phyloP scores from a whole-genome alignment of 2,329 filamentous ascomycete genomes.

The Colletotrichum higginsianum region DNA sequence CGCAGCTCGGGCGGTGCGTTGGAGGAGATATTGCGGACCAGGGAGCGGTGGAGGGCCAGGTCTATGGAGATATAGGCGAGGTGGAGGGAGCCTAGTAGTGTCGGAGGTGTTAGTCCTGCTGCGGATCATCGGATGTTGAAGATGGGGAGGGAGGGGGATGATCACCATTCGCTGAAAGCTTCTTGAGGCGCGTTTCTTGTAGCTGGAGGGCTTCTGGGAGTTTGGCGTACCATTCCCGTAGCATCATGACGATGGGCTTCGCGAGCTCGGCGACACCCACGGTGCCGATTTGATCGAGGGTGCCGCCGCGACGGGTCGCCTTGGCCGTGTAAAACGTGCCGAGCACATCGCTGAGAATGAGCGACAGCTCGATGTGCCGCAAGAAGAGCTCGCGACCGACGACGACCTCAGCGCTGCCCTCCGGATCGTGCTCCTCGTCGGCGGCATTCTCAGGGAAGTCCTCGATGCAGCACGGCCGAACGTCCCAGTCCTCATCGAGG shows the following conservation, averaged over 20 bases:
- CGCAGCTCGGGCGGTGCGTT: conserved; percentile 50
- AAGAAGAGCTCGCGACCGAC: conserved; percentile 65
- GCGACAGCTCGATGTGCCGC: conserved; percentile 64
- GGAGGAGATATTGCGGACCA: conserved; percentile 60
- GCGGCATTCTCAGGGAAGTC: conserved; percentile 58
- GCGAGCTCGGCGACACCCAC: conserved; percentile 53
- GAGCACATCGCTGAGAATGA: conserved; percentile 66
- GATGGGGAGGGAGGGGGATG: background rate
- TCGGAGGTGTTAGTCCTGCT: conserved; percentile 48
- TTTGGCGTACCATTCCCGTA: conserved; percentile 62
- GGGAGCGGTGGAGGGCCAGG: conserved; percentile 65
- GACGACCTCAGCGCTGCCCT: conserved; percentile 59
- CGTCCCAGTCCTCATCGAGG: conserved; percentile 68
- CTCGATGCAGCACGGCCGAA: conserved; percentile 54
- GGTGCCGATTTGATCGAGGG: conserved; percentile 51
- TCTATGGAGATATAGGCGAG: conserved; percentile 67
- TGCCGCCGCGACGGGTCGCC: conserved; percentile 50
- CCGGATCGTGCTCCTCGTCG: conserved; percentile 53
- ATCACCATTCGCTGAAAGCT: conserved; percentile 55
- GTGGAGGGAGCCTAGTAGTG: conserved; percentile 57
- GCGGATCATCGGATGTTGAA: conserved; percentile 12
- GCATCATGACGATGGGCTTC: conserved; percentile 51
- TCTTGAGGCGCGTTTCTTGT: conserved; percentile 57
- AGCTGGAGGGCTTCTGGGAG: conserved; percentile 62
- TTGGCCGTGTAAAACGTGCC: conserved; percentile 62